Conservation (phyloP, 2,329 filamentous ascomycete species). For the Orbilia oligospora region DNA sequence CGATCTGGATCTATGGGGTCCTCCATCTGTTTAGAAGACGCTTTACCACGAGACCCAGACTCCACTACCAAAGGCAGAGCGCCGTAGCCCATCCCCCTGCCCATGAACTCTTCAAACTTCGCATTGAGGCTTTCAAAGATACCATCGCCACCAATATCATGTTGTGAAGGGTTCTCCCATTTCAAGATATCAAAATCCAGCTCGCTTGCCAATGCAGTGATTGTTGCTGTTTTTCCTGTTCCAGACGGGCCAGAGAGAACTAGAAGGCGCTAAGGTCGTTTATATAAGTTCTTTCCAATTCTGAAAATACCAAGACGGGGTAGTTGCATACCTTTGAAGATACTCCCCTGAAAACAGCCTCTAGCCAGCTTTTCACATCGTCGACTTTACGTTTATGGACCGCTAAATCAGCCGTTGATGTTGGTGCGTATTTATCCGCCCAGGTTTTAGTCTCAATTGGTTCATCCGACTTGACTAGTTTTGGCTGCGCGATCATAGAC, state of each 20-base stretch:
- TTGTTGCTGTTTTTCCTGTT: slow-evolving; percentile 90
- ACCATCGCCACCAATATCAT: slow-evolving; percentile 67
- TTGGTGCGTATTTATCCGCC: slow-evolving; percentile 63
- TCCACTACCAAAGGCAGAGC: slow-evolving; percentile 63
- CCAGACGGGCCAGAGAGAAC: slow-evolving; percentile 92
- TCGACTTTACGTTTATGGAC: slow-evolving; percentile 95
- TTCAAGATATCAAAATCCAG: slow-evolving; percentile 84
- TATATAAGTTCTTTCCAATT: slow-evolving; percentile 65
- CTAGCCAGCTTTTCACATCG: slow-evolving; percentile 87
- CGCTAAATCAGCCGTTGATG: slow-evolving; percentile 75
- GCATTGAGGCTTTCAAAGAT: slow-evolving; percentile 76
- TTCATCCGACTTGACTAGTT: neutral
- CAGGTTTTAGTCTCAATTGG: slow-evolving; percentile 58
- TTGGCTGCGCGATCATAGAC: slow-evolving; percentile 15
- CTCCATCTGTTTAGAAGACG: slow-evolving; percentile 32
- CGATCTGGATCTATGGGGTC: slow-evolving; percentile 27
- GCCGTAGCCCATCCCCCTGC: slow-evolving; percentile 69
- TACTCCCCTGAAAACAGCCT: slow-evolving; percentile 77
- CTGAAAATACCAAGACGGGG: slow-evolving; percentile 7
- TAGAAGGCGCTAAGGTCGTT: slow-evolving; percentile 78
- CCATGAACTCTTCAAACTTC: slow-evolving; percentile 94
- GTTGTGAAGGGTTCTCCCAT: slow-evolving; percentile 82
- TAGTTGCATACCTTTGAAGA: slow-evolving; percentile 61
- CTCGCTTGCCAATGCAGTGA: slow-evolving; percentile 82
- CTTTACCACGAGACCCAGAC: slow-evolving; percentile 30